A percentile compares a stretch with the other conserved stretches of the same genome.
Evolutionary conservation across 495 filamentous ascomycete species (phyloP).

Genomic region (Aspergillus cavernicola): DNA sequence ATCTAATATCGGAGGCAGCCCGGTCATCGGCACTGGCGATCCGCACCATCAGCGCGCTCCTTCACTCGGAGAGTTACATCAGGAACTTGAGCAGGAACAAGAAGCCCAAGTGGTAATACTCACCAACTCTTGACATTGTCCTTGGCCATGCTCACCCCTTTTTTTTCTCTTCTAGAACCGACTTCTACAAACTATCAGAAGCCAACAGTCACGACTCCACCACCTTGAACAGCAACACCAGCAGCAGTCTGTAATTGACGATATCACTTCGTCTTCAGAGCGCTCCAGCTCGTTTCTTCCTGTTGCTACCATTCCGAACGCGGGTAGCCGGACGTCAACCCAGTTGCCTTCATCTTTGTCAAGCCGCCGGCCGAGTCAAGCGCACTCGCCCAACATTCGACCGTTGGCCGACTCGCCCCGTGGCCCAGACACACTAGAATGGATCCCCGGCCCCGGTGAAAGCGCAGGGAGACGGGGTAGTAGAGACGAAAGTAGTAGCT

Average conservation of each 20-base stretch:
- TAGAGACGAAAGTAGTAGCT: constrained; percentile 71
- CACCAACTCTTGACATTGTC: too few species aligned
- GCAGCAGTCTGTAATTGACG: constrained; percentile 48
- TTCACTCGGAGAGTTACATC: constrained; percentile 90
- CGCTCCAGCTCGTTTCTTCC: constrained; percentile 53
- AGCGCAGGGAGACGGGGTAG: constrained; percentile 37
- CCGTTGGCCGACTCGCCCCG: constrained; percentile 27
- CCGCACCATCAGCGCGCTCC: constrained; percentile 68
- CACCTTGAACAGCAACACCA: constrained; percentile 52
- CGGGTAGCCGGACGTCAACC: constrained; percentile 29
- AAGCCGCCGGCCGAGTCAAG: constrained; percentile 45
- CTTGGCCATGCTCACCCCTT: too few species aligned
- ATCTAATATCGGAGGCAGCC: constrained; percentile 53
- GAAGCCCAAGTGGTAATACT: constrained; percentile 89
- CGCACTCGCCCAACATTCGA: constrained; percentile 35
- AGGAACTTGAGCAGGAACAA: constrained; percentile 92
- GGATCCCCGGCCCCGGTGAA: constrained; percentile 27
- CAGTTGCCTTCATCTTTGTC: constrained; percentile 44
- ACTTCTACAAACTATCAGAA: constrained; percentile 82
- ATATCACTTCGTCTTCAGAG: constrained; percentile 64
- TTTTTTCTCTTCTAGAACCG: constrained; percentile 75
- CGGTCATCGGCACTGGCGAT: constrained; percentile 53
- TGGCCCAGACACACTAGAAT: constrained; percentile 28
- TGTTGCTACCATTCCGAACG: constrained; percentile 31
- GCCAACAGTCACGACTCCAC: constrained; percentile 79